Percentiles rank a stretch among this genome's conserved stretches.
Conservation (phyloP, 148 eudicot species). For the Nepenthes gracilis region DNA sequence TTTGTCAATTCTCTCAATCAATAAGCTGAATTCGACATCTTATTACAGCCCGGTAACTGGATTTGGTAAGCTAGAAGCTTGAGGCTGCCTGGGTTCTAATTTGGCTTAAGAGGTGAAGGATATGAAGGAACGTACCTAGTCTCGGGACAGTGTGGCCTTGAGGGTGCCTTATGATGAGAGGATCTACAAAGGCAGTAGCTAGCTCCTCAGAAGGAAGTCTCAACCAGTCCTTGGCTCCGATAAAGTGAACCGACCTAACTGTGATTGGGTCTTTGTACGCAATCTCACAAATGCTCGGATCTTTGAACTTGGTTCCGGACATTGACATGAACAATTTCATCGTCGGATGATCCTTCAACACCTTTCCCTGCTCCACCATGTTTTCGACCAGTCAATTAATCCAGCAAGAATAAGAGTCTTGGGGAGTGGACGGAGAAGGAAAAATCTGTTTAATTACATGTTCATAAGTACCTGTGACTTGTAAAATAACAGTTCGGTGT, state of each 20-base stretch:
- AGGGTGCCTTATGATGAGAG: conserved; percentile 68
- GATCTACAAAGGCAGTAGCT: conserved; percentile 50
- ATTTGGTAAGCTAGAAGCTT: too few relatives aligned
- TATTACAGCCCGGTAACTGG: too few relatives aligned
- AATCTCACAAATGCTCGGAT: conserved; percentile 42
- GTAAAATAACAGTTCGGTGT: too few relatives aligned
- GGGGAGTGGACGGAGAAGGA: too few relatives aligned
- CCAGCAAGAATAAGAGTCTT: too few relatives aligned
- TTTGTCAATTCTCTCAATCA: not conserved
- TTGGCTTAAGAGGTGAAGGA: not conserved
- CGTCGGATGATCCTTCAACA: conserved; percentile 64
- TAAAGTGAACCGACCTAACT: conserved; percentile 59
- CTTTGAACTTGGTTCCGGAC: conserved; percentile 70
- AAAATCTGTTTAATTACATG: too few relatives aligned
- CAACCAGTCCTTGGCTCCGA: conserved; percentile 84
- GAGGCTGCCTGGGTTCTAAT: not conserved
- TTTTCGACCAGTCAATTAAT: too few relatives aligned
- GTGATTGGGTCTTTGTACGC: conserved; percentile 61
- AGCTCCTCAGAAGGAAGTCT: conserved; percentile 68
- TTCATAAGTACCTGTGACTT: too few relatives aligned
- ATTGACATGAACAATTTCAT: conserved; percentile 50
- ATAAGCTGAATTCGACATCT: not conserved
- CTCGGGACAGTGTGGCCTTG: conserved; percentile 86
- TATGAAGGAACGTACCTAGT: conserved; percentile 27
- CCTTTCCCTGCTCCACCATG: conserved; percentile 32